Evolutionary conservation across 768 basidiomycete species (phyloP), one percentile per base, ranked within the genome.

Genomic region (Phlebiopsis flavidoalba): DNA sequence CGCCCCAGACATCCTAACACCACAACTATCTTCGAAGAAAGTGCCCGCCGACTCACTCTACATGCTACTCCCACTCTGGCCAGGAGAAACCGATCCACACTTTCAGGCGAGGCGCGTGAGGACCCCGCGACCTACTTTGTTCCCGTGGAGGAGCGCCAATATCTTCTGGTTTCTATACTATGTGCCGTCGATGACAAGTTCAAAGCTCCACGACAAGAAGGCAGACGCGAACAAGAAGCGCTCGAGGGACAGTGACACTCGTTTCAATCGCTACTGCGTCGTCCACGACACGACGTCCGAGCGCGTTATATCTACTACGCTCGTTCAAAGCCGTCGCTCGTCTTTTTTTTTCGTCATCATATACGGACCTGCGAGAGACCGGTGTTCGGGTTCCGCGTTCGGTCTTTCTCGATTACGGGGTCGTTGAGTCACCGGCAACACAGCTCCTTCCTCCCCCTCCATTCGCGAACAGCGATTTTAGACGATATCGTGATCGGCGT

Each of bases 1-100:
- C 64, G 64, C 37, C 57, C 59, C 22, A 68, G 62, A 58, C 62
- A 61, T 57, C 48, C 49, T 24, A 55, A 60, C 17, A 56, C 60
- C 47, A 58, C 53, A 14, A 67, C 65, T 47, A 67, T 71, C 47
- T 69, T 71, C 62, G 69, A 66, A n/a, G 52, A 60, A 83, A 36
- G 78, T 93, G 40, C 87, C 87, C 0, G 72, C 80, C 5, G 89
- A 92, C 14, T 83, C 83, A 22, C 75, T 92, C 55, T 91, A 87
- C 70, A 93, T 93, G 91, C 79, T 92, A 24, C 77, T 93, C 17
- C 91, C 91, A 15, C 77, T 93, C n/a, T 93, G 91, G 90, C 84
- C 87, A 8, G 82, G 86, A 17, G 87, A 89, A 64, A 89, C 83
- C 1, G 89, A 89, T 70, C 68, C 80, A 0, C n/a, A 66, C 37